Evolutionary conservation across 2,329 filamentous ascomycete genomes (phyloP), one percentile per base, ranked within the genome.

Genomic region (Didymella exigua): DNA sequence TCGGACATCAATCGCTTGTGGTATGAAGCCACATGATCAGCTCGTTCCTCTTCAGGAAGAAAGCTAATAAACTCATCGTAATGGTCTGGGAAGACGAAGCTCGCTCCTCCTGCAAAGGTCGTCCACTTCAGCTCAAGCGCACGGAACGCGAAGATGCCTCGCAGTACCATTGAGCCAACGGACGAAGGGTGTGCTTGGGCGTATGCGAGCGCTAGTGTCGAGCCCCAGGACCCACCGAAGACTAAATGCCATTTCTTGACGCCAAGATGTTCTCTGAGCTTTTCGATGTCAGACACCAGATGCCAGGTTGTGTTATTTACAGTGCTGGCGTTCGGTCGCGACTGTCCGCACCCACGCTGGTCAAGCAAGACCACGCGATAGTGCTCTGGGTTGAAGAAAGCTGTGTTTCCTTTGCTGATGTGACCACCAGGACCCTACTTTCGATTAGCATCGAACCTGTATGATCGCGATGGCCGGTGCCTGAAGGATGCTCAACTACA

Each of bases 161-260:
- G 70, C 4, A 81, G 63, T 10, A 80, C 71, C 5, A 81, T 59
- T 8, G 73, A 73, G 2, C 74, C 59, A 11, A 78, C 74, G 11
- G 61, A 61, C 0, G 73, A 66, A 1, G 79, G 75, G 30, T 80
- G 73, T 0, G 71, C 70, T 58, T 81, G 74, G 1, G 79, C 67
- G 60, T 81, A 81, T 21, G 76, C 70, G 0, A 81, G 66, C 0
- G 77, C 66, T 14, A 81, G 70, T 0, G 78, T 78, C 3, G 76
- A 77, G 29, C 79, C 79, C 79, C 79, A 81, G 1, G 78, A 80
- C 1, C 79, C 78, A 33, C 79, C 79, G 55, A 80, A 82, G 4
- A 81, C 75, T 36, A 75, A 51, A 50, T 70, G 68, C 79, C 79
- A 81, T 62, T 78, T 78, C 7, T 62, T 34, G 26, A 81, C 76